These are phyloP conservation scores for Catharanthus roseus DNA, from an alignment of 257 asterid genomes.

Conservation along the genomic window DNA sequence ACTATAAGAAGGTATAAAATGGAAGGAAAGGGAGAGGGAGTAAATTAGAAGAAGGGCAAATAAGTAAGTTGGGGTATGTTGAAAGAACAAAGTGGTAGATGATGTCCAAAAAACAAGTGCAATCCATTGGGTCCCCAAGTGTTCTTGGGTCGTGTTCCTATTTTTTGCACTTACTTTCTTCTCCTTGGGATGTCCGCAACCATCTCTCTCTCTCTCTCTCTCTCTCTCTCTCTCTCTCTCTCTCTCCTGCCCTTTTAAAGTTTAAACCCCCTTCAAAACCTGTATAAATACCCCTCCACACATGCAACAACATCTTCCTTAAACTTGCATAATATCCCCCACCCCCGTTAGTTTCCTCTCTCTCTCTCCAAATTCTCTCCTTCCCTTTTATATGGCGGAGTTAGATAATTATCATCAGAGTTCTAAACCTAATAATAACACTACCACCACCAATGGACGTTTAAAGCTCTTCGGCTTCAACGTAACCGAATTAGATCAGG, in stretches of 20 bases:
- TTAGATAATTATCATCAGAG: slow-evolving; percentile 41
- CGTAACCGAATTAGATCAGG: slow-evolving; percentile 47
- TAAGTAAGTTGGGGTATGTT: too few relatives aligned
- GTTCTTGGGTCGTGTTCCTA: slow-evolving; percentile 52
- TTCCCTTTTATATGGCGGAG: slow-evolving; percentile 50
- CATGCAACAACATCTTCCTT: slow-evolving; percentile 46
- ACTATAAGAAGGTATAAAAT: too few relatives aligned
- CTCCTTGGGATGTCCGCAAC: slow-evolving; percentile 14
- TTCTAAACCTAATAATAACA: slow-evolving; percentile 34
- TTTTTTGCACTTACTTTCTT: slow-evolving; percentile 23
- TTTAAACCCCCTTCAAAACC: slow-evolving; percentile 20
- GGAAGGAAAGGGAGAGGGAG: too few relatives aligned
- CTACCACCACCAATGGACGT: slow-evolving; percentile 36
- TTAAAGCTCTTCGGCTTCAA: slow-evolving; percentile 83
- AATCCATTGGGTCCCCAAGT: slow-evolving; percentile 58
- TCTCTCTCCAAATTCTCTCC: not conserved
- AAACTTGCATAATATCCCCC: slow-evolving; percentile 19
- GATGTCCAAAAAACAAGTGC: slow-evolving; percentile 49
- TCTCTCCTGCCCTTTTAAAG: too few relatives aligned
- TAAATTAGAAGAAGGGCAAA: too few relatives aligned
- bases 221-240: slow-evolving; percentile 12
- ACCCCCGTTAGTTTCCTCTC: not conserved
- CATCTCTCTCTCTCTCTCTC: slow-evolving; percentile 7
- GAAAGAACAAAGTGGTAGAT: slow-evolving; percentile 11
- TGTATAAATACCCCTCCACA: slow-evolving; percentile 80